A percentile compares a stretch with the other conserved stretches of the same genome.
Evolutionary conservation across 1,284 basidiomycete species (phyloP).

Genomic region (Filobasidium uniguttulatum): DNA sequence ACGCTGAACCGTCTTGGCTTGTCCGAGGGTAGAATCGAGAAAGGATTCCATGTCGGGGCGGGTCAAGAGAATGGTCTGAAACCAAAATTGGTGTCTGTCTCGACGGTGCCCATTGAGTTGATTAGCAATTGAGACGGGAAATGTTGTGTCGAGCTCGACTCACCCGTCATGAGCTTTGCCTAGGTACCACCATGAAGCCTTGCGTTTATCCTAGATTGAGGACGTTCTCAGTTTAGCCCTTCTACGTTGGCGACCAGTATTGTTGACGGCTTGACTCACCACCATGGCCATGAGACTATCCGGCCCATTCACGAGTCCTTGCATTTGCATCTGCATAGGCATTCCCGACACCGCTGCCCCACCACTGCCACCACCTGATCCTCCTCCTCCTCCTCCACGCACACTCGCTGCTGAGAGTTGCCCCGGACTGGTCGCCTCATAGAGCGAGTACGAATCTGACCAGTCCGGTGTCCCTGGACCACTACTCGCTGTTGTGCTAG

Average conservation of each 20-base stretch:
- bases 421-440: not conserved
- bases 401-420: not conserved
- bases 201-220: constrained; percentile 11
- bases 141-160: not conserved
- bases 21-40: constrained; percentile 27
- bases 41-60: constrained; percentile 15
- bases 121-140: not conserved
- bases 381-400: not conserved
- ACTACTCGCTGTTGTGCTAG: not conserved
- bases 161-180: constrained; percentile 9
- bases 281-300: not conserved
- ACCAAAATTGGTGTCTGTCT: constrained; percentile 31
- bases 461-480: not conserved
- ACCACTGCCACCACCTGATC: not conserved
- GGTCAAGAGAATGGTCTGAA: constrained; percentile 32
- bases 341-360: not conserved
- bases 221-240: no score
- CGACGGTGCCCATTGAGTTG: not conserved
- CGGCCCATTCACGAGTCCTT: not conserved
- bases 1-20: constrained; percentile 20
- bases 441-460: not conserved
- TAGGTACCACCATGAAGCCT: constrained; percentile 11
- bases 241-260: no score
- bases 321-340: not conserved
- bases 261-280: no score